Base-by-base conservation (phyloP, 441 rosid species). In the Euphorbia corollata region DNA sequence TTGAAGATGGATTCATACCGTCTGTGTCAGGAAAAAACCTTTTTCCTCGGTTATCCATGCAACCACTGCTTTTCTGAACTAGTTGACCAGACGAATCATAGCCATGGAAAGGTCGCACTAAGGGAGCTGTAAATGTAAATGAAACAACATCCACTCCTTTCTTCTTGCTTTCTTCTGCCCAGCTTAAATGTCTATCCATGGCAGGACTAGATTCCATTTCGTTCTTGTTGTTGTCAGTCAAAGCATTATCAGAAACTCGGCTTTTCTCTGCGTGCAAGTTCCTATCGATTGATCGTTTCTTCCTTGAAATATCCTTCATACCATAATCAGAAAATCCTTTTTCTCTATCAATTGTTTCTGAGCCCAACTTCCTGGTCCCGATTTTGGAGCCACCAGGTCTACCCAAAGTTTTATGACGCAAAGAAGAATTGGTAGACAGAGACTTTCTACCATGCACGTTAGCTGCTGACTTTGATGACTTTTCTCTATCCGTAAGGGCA, bases 51-150 rank as follows among this genome's bases (percentile, higher is more conserved):
- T 68, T 73, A 62, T 81, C 82, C 50, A 61, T 58, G 72, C 43
- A 75, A 70, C 61, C 61, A 24, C 41, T 70, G 50, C 68, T 71
- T 71, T 70, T 64, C 65, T 64, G 82, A 43, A 59, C 59, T 27
- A 48, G 36, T 50, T 51, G 81, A 72, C 81, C 76, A 61, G 75
- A 73, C 72, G 86, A 67, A 75, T 84, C 86, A 16, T 79, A 72
- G 65, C 61, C 81, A 64, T 84, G 68, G 51, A 67, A 23, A 41
- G 82, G 32, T 67, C 82, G 82, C 65, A 72, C 82, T 43, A 94
- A 80, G 6, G 99, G 97, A 60, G 99, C 84, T 8, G 96, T 80
- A 75, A 94, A 94, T 27, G 94, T 94, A 76, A 94, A 94, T 7
- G 97, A 94, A 70, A 94, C 82, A 72, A 94, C 87, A 81, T 94